Conservation (phyloP, 2,329 filamentous ascomycete genomes). For the Penicillium sp. region DNA sequence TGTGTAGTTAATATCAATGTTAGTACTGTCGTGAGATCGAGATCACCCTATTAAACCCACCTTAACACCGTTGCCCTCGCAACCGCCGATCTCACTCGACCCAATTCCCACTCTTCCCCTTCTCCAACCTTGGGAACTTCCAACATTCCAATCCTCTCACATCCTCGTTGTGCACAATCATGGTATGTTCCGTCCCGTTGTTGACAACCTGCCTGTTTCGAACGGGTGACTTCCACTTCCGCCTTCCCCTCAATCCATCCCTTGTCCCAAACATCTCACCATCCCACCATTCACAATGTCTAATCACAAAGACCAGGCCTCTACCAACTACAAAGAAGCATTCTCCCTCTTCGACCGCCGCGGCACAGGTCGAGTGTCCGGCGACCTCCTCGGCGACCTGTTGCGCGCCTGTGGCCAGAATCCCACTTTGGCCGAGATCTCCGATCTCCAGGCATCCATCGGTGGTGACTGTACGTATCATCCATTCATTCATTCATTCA, state of each 20-base stretch:
- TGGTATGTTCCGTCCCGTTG: constrained; percentile 12
- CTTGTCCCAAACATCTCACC: background rate
- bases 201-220: constrained; percentile 13
- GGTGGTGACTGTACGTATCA: constrained; percentile 78
- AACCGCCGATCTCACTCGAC: constrained; percentile 15
- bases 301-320: constrained; percentile 51
- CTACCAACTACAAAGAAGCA: constrained; percentile 99
- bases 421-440: constrained; percentile 88
- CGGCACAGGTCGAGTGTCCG: constrained; percentile 83
- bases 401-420: constrained; percentile 97
- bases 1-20: background rate
- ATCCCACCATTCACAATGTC: constrained; percentile 12
- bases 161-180: constrained; percentile 6
- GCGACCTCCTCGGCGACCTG: constrained; percentile 85
- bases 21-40: background rate
- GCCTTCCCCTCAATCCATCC: constrained; percentile 2
- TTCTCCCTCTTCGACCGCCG: constrained; percentile 99
- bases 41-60: background rate
- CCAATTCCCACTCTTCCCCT: background rate
- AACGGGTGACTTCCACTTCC: background rate
- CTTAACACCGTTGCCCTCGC: constrained; percentile 18
- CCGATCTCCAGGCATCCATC: constrained; percentile 83
- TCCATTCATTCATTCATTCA: no score
- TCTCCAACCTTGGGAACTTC: constrained; percentile 1
- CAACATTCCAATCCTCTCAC: background rate